A percentile compares a stretch with the other conserved stretches of the same genome.
Evolutionary conservation across 495 filamentous ascomycete species (phyloP).

Genomic region (Penicillium paxilli): DNA sequence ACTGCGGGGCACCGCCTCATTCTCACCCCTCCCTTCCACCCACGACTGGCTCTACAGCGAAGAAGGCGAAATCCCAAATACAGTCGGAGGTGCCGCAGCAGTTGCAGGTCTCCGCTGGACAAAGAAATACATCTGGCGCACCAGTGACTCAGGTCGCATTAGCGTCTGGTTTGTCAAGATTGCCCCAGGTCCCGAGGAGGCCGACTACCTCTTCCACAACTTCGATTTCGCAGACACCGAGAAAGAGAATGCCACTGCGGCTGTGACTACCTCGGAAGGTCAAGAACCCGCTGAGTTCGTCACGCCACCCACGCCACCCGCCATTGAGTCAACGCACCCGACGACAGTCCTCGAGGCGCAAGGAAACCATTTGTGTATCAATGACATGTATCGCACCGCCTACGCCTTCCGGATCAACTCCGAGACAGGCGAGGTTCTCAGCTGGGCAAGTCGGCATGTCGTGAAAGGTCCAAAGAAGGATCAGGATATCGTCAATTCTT

Average conservation of each 20-base stretch:
- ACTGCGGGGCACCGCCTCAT: constrained; percentile 41
- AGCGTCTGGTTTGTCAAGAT: constrained; percentile 52
- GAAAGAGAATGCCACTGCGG: neutral
- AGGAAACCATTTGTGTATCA: constrained; percentile 48
- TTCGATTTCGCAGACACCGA: constrained; percentile 31
- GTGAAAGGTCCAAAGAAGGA: constrained; percentile 48
- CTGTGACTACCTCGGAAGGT: neutral
- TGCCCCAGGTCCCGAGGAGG: constrained; percentile 31
- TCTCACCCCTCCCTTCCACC: constrained; percentile 23
- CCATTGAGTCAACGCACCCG: neutral
- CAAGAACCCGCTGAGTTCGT: constrained; percentile 19
- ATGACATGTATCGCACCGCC: constrained; percentile 51
- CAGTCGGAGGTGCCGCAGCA: constrained; percentile 11
- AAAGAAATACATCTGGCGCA: constrained; percentile 50
- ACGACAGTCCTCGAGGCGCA: constrained; percentile 35
- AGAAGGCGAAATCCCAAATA: constrained; percentile 41
- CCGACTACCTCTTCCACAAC: constrained; percentile 49
- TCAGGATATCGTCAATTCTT: constrained; percentile 49
- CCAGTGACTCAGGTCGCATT: constrained; percentile 25
- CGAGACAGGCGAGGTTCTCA: constrained; percentile 39
- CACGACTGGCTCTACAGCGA: constrained; percentile 45
- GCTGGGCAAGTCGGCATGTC: constrained; percentile 49
- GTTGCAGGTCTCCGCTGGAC: constrained; percentile 37
- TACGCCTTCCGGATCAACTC: constrained; percentile 43
- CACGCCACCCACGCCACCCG: constrained; percentile 27